Evolutionary conservation across 306 rosid genomes (phyloP), one percentile per base, ranked within the genome.

Genomic region (Urtica urens): DNA sequence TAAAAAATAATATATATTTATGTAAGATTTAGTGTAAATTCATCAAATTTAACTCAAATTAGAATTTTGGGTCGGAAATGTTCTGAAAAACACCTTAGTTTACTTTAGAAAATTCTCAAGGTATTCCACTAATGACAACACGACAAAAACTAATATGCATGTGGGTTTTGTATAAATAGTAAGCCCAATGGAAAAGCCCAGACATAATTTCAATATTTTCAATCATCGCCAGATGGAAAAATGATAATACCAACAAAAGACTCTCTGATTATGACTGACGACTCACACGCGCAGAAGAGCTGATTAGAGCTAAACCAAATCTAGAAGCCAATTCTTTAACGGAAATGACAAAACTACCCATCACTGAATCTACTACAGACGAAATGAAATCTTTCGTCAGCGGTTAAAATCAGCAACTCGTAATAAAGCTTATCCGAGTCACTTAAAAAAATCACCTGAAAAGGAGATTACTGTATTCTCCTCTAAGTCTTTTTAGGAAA

Each of bases 231-330:
- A 2, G 3, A 52, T 7, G 10, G 10, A 13, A 31, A 52, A 52
- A 35, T 11, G 58, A 52, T 23, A 52, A 52, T 52, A 52, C 45
- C 57, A 35, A 52, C 57, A 52, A 34, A 52, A 29, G 33, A 33
- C 24, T 11, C 23, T 52, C n/a, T n/a, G 55, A 28, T 49, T 7
- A 34, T 18, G 7, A 2, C 21, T 23, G 46, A 35, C 58, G 58
- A 52, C 58, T 18, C 23, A 20, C 27, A 26, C 14, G 9, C 16
- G 18, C 29, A 10, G 18, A 12, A 34, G 23, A 21, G 16, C 13
- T 26, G 28, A 18, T 21, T 13, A 19, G 7, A 14, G 42, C n/a
- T 9, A 10, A 51, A 30, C 43, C 19, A 16, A 16, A 17, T 29
- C 25, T 31, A 14, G 16, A 17, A 11, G 1, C 15, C 24, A 13